Evolutionary conservation across 306 rosid species (phyloP), one percentile per base, ranked within the genome.

Genomic region (Sicyos edulis): DNA sequence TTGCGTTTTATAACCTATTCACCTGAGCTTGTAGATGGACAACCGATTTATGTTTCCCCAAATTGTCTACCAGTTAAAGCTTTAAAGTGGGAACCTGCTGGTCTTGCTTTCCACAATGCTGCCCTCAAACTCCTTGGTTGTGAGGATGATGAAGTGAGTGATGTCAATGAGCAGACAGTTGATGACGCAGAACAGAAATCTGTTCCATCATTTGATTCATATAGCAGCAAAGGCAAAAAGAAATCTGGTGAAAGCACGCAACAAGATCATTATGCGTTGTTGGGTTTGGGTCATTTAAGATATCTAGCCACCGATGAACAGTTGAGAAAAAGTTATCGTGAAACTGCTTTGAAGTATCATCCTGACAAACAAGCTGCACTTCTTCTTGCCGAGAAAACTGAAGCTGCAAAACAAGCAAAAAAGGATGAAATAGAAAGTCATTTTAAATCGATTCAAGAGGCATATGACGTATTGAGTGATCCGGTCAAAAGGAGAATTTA

Each of bases 251-350:
- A 80, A 47, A 90, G 85, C 76, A 80, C 86, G 29, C 92, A 86
- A 54, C 97, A 87, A 76, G 99, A 95, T 89, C 99, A 95, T 77
- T 95, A 95, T 91, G 97, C 97, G 0, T 78, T 95, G 72, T 80
- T 95, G 84, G 96, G 97, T 60, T 78, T 95, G 82, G 66, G 96
- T 62, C 92, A 95, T 85, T 82, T 95, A 54, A 89, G 97, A 80
- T 95, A 87, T 81, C 92, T 95, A 77, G 99, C 99, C 65, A 81
- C 97, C 0, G 99, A 95, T 82, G 99, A 95, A 19, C 96, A 95
- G 83, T 91, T 95, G 55, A 83, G 83, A 52, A 95, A 89, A 83
- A 84, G 95, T 80, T 95, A 95, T 51, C 95, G 96, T n/a, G 96
- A 95, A 75, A 84, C 95, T 82, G 97, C 99, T 37, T 78, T 95